Conservation (phyloP, 352 stramenopile species). For the Aphanomyces invadans region DNA sequence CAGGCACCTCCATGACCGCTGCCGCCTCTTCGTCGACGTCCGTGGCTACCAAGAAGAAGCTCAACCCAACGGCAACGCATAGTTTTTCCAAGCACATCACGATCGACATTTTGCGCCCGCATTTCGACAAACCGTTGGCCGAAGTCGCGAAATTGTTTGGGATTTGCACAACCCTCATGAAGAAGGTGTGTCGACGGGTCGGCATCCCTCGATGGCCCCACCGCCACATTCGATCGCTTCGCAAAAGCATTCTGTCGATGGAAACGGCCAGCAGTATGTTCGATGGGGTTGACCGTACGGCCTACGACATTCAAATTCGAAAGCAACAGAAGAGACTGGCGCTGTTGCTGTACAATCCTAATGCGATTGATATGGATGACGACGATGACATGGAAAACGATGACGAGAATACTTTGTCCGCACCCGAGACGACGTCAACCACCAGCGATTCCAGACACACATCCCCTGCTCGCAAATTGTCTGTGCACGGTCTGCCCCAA, state of each 20-base stretch:
- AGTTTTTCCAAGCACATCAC: constrained; percentile 41
- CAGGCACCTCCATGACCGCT: not conserved
- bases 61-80: constrained; percentile 19
- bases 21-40: not conserved
- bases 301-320: constrained; percentile 23
- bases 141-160: constrained; percentile 68
- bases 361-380: constrained; percentile 22
- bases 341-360: constrained; percentile 24
- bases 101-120: constrained; percentile 65
- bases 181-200: constrained; percentile 79
- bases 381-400: constrained; percentile 13
- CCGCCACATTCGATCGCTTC: constrained; percentile 78
- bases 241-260: constrained; percentile 82
- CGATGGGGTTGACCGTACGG: constrained; percentile 33
- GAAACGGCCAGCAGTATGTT: constrained; percentile 64
- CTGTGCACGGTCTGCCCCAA: not conserved
- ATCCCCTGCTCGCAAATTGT: not conserved
- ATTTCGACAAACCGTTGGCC: constrained; percentile 78
- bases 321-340: constrained; percentile 20
- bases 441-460: not conserved
- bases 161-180: constrained; percentile 78
- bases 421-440: not conserved
- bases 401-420: not conserved
- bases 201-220: constrained; percentile 76
- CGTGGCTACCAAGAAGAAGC: constrained; percentile 21